These are phyloP conservation scores for Emergomyces pasteurianus DNA, from an alignment of 2,329 filamentous ascomycete genomes.

Conservation along the genomic window DNA sequence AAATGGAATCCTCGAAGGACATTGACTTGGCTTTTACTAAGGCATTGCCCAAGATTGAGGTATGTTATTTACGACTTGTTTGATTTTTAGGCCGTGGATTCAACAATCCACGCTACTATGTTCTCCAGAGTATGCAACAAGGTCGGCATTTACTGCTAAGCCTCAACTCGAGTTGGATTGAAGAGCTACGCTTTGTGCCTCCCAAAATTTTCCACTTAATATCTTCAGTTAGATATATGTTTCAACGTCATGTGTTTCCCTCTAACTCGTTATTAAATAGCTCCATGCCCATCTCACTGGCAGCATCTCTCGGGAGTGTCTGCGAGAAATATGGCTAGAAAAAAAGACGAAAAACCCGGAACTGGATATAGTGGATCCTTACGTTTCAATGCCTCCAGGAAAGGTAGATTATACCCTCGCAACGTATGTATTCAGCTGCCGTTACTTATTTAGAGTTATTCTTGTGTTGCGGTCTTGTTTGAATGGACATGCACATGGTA, in stretches of 20 bases:
- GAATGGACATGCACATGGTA: neutral
- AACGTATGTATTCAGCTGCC: constrained; percentile 39
- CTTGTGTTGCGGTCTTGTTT: neutral
- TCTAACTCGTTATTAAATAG: constrained; percentile 28
- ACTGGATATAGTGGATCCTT: constrained; percentile 53
- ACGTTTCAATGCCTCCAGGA: constrained; percentile 55
- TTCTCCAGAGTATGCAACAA: neutral
- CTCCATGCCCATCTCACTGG: constrained; percentile 72
- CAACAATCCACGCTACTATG: neutral
- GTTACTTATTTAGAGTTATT: no score
- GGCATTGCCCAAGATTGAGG: constrained; percentile 27
- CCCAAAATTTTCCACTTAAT: neutral
- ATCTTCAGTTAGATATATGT: neutral
- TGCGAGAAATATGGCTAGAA: constrained; percentile 60
- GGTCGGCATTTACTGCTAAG: neutral
- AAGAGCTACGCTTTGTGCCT: neutral
- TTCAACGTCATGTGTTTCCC: neutral
- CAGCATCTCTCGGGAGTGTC: constrained; percentile 58
- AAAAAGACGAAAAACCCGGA: constrained; percentile 42
- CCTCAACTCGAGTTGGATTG: neutral
- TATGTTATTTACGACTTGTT: constrained; percentile 8
- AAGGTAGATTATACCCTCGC: constrained; percentile 60
- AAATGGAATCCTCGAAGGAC: constrained; percentile 17
- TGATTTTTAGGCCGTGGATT: neutral
- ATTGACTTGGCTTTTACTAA: constrained; percentile 23